Base-by-base conservation (phyloP, 805 yeast species). In the Hanseniaspora opuntiae region DNA sequence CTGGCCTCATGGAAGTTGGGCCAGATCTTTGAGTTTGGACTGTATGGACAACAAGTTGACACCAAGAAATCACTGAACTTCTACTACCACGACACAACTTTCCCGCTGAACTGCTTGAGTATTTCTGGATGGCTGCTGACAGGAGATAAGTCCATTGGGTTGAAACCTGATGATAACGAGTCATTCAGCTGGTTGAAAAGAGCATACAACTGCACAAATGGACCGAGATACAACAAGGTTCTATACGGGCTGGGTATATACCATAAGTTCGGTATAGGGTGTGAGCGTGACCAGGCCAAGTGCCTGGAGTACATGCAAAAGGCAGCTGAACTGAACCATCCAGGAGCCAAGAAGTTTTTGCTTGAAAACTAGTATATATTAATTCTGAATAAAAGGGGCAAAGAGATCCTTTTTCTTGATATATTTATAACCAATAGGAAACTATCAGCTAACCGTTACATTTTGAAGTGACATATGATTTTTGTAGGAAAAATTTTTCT, bases 101-200 rank as follows among this genome's bases (percentile, higher is more conserved):
- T 48, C 19, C 73, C 82, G 0, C 77, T 81, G 61, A 81, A 86
- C 3, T 83, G 84, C 63, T 70, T 84, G 62, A 86, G 86, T 0
- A 66, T 84, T 36, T 77, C 84, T 56, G 88, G 88, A 47, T 84
- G 90, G 89, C 78, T 81, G 59, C 71, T 84, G 12, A 79, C 87
- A 0, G 94, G 94, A 3, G 45, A 44, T 20, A 42, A 35, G 2
- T 79, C 78, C 0, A 77, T 73, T 2, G 68, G 77, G 1, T 63
- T 84, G 42, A 67, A 68, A 42, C 73, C 75, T 8, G 79, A 80
- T 63, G 82, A 77, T 58, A 72, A 71, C 45, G 82, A 82, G 68
- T 86, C 88, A 0, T 81, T 76, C 58, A 63, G 75, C 17, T 84
- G 86, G 81, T 84, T 86, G 4, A 61, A 70, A 8, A 74, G 74